Evolutionary conservation across 2,329 filamentous ascomycete genomes (phyloP), one percentile per base, ranked within the genome.

Genomic region (Acephala macrosclerotiorum): DNA sequence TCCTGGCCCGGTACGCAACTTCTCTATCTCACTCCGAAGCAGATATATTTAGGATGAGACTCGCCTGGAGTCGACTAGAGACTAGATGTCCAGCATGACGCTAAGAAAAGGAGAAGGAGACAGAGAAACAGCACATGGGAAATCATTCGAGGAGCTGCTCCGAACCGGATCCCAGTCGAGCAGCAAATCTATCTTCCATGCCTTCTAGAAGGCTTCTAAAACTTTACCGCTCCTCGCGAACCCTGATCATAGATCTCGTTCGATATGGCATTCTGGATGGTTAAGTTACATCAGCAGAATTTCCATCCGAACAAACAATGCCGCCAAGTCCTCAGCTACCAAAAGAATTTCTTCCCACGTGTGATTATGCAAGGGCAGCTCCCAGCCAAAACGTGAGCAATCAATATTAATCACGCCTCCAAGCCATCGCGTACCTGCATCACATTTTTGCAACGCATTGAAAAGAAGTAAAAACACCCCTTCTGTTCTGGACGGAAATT

Each of bases 1-100:
- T 22, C 42, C 57, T n/a, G 51, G 29, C 56, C 51, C 33, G 26
- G 25, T 35, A 60, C 40, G 58, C 20, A 56, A 14, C 18, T 57
- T 35, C 61, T 58, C 40, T 16, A 18, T 59, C 33, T 45, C 18
- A 49, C 35, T 49, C 40, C 36, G 51, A 57, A 38, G 33, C 33
- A 36, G 55, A 57, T 57, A 57, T 57, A 38, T 38, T 57, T 57
- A 57, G 55, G 55, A 35, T 57, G 55, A 57, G 55, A 57, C 55
- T 57, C 49, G 49, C 49, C 25, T 53, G 26, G 49, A 16, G 14
- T 53, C 49, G 49, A 53, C 49, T 53, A 33, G 45, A 53, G 49
- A 53, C 25, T 25, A 53, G 49, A 26, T 53, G 49, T 53, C 49
- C 12, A 33, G 6, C 20, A 11, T 49, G 45, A 26, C 22, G 22